Conservation (phyloP, 2,329 filamentous ascomycete species). For the Bisporella sp. region DNA sequence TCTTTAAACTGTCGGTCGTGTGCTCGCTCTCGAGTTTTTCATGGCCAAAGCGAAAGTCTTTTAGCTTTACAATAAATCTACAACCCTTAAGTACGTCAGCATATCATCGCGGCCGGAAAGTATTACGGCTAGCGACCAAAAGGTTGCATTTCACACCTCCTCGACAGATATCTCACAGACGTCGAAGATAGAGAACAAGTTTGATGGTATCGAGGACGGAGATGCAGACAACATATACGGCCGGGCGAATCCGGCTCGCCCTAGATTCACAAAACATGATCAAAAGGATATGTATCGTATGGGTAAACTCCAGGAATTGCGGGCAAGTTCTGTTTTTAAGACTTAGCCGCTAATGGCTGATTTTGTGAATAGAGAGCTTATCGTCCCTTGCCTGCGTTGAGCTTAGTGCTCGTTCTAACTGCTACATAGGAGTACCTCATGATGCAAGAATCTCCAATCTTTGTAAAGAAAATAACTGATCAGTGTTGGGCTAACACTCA, state of each 20-base stretch:
- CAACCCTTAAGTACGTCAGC: too few relatives aligned
- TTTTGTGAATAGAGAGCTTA: slow-evolving; percentile 30
- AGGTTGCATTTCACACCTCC: slow-evolving; percentile 1
- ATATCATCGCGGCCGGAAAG: too few relatives aligned
- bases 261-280: slow-evolving; percentile 12
- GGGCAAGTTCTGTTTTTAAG: neutral
- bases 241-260: slow-evolving; percentile 3
- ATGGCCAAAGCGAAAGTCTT: too few relatives aligned
- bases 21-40: too few relatives aligned
- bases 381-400: slow-evolving; percentile 32
- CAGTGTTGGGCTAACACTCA: slow-evolving; percentile 29
- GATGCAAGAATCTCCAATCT: slow-evolving; percentile 16
- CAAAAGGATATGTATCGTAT: slow-evolving; percentile 18
- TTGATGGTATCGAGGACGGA: slow-evolving; percentile 7
- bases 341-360: neutral
- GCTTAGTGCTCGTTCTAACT: slow-evolving; percentile 33
- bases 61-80: too few relatives aligned
- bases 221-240: slow-evolving; percentile 6
- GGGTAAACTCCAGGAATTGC: slow-evolving; percentile 16
- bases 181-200: neutral
- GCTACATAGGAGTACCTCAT: slow-evolving; percentile 36
- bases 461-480: neutral
- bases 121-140: slow-evolving; percentile 3
- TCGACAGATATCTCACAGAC: slow-evolving; percentile 4
- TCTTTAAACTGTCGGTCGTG: too few relatives aligned